Conservation (phyloP, 1,284 basidiomycete genomes). For the Rhodotorula sp. region DNA sequence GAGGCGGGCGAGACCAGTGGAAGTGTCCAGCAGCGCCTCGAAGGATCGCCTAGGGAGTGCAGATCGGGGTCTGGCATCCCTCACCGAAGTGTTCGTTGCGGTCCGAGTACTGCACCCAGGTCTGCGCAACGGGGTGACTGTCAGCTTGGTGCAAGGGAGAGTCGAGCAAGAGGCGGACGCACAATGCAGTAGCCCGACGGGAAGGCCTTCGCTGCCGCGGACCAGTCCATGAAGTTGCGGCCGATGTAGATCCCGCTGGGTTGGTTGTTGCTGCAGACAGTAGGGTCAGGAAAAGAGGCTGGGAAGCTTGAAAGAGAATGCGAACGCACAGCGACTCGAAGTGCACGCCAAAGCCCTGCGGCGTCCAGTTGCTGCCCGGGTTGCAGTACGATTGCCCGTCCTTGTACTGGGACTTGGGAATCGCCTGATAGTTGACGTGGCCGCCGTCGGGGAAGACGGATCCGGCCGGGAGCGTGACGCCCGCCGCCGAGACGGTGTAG, state of each 20-base stretch:
- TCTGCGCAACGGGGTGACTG: background rate
- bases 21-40: background rate
- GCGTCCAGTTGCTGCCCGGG: slow-evolving; percentile 1
- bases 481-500: slow-evolving; percentile 11
- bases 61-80: slow-evolving; percentile 24
- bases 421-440: slow-evolving; percentile 25
- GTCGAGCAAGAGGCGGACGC: background rate
- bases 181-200: slow-evolving; percentile 10
- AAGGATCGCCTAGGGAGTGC: background rate
- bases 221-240: slow-evolving; percentile 13
- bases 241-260: slow-evolving; percentile 28
- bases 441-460: background rate
- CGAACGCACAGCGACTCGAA: slow-evolving; percentile 10
- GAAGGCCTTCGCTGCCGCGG: slow-evolving; percentile 12
- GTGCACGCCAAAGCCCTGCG: slow-evolving; percentile 20
- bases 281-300: background rate
- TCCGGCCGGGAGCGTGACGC: slow-evolving; percentile 19
- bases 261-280: slow-evolving; percentile 19
- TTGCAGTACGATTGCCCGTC: slow-evolving; percentile 15
- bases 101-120: slow-evolving; percentile 17
- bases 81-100: slow-evolving; percentile 33
- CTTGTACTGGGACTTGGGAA: slow-evolving; percentile 24
- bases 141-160: background rate
- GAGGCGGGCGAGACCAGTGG: background rate
- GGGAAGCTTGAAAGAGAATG: background rate